A percentile compares a stretch with the other conserved stretches of the same genome.
Evolutionary conservation across 2,329 filamentous ascomycete species (phyloP).

Genomic region (Phaeophleospora eucalypticola): DNA sequence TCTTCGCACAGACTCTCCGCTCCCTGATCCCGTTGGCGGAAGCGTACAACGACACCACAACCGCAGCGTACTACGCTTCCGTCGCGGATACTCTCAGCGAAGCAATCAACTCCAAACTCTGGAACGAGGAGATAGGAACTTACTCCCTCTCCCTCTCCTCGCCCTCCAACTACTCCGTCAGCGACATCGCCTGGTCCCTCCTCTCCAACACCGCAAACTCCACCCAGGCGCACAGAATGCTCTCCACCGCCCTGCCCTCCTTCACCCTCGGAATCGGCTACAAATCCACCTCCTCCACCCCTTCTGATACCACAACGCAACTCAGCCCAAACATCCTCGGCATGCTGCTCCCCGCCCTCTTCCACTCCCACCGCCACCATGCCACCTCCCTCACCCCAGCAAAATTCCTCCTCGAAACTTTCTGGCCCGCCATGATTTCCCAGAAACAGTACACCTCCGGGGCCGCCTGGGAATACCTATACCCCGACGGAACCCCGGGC

Average conservation of each 20-base stretch:
- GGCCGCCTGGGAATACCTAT: conserved; percentile 46
- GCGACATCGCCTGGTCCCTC: conserved; percentile 35
- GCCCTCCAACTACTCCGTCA: conserved; percentile 34
- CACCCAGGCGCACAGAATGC: conserved; percentile 28
- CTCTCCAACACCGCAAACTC: conserved; percentile 33
- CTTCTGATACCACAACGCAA: conserved; percentile 27
- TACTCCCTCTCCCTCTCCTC: conserved; percentile 31
- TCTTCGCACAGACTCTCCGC: conserved; percentile 28
- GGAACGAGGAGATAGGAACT: conserved; percentile 30
- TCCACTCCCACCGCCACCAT: conserved; percentile 27
- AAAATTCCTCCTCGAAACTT: conserved; percentile 33
- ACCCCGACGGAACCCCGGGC: conserved; percentile 38
- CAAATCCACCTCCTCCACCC: conserved; percentile 29
- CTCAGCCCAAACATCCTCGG: conserved; percentile 46
- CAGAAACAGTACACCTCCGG: conserved; percentile 37
- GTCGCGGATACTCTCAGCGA: conserved; percentile 23
- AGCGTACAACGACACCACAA: conserved; percentile 29
- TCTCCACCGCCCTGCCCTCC: conserved; percentile 25
- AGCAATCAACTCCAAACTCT: conserved; percentile 33
- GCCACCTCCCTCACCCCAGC: conserved; percentile 20
- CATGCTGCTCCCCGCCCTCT: conserved; percentile 40
- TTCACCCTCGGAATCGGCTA: conserved; percentile 37
- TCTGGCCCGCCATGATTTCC: conserved; percentile 43
- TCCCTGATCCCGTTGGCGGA: conserved; percentile 28
- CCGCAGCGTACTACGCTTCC: conserved; percentile 23